Evolutionary conservation across 495 filamentous ascomycete genomes (phyloP).

Genomic region (Staphylotrichum longicolle): DNA sequence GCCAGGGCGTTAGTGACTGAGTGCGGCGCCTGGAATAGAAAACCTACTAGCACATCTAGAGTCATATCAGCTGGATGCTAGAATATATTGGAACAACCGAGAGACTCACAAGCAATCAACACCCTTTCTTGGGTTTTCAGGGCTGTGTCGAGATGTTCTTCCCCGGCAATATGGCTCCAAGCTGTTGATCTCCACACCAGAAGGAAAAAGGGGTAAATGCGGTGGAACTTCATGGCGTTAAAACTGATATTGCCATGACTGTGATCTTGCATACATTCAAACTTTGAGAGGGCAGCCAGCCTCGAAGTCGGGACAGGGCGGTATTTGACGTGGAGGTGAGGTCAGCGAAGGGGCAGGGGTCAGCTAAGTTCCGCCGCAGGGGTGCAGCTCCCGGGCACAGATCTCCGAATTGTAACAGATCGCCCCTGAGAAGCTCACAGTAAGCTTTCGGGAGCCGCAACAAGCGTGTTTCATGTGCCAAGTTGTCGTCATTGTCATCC

Average conservation of each 20-base stretch:
- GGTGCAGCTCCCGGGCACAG: constrained; percentile 18
- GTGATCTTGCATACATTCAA: no score
- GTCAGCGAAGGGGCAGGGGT: constrained; percentile 11
- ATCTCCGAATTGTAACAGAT: constrained; percentile 10
- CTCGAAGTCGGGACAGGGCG: background rate
- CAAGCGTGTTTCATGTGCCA: constrained; percentile 1
- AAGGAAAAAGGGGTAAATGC: constrained; percentile 19
- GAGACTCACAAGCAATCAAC: constrained; percentile 47
- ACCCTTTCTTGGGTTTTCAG: constrained; percentile 33
- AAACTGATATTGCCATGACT: no score
- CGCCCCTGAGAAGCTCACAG: background rate
- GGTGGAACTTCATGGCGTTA: background rate
- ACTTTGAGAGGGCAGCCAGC: no score
- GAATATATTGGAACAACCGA: no score
- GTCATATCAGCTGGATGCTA: background rate
- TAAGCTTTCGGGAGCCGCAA: background rate
- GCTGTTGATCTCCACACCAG: constrained; percentile 16
- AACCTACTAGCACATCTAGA: background rate
- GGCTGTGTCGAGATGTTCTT: constrained; percentile 33
- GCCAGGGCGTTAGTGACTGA: background rate
- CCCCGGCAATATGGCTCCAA: constrained; percentile 39
- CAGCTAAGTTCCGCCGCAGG: background rate
- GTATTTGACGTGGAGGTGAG: background rate
- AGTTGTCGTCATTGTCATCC: background rate
- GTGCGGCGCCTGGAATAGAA: no score